These are phyloP conservation scores for Suaeda aralocaspica DNA, from an alignment of 148 eudicot species.

Conservation along the genomic window DNA sequence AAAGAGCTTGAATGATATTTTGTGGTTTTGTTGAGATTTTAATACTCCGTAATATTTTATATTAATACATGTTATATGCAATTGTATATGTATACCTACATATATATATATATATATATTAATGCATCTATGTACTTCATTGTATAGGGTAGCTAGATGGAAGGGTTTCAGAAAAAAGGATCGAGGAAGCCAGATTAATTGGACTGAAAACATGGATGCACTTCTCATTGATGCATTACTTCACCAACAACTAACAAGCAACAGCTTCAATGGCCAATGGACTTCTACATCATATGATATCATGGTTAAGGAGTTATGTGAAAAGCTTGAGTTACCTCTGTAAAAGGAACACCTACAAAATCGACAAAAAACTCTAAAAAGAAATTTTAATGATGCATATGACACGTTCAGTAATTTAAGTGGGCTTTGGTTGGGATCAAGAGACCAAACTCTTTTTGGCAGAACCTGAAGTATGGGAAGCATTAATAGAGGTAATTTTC, in stretches of 20 bases:
- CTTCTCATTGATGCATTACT: neutral
- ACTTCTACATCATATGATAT: neutral
- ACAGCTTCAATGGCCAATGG: neutral
- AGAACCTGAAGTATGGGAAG: neutral
- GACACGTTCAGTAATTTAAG: constrained; percentile 1
- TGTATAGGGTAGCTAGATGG: no score
- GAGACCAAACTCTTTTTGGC: neutral
- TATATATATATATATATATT: no score
- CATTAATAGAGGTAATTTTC: neutral
- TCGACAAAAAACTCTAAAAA: neutral
- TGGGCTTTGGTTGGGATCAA: neutral
- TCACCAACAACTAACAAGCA: neutral
- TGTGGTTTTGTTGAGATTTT: no score
- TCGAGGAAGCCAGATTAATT: neutral
- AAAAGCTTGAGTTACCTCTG: neutral
- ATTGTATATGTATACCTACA: no score
- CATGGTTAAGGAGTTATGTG: constrained; percentile 2
- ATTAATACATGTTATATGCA: no score
- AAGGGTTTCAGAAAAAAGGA: neutral
- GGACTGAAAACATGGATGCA: constrained; percentile 11
- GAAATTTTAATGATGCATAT: neutral
- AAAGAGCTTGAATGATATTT: no score
- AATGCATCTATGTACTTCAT: no score
- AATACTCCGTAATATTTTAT: no score
- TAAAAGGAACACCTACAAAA: neutral